These are phyloP conservation scores for Fraxinus sp. DNA, from an alignment of 305 asterid genomes.

Conservation along the genomic window DNA sequence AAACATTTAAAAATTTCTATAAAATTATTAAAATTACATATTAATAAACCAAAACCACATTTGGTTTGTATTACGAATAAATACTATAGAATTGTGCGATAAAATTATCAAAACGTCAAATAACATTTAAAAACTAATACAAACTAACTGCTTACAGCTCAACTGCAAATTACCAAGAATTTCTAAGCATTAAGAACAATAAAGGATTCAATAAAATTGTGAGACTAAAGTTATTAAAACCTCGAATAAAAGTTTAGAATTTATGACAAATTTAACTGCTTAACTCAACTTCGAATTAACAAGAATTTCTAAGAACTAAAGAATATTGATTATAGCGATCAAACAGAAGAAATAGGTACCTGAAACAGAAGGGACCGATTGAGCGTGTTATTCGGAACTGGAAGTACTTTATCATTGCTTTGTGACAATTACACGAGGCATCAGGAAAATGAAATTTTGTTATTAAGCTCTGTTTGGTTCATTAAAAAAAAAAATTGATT, in stretches of 20 bases:
- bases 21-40: neutral
- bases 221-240: neutral
- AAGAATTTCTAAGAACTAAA: neutral
- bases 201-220: neutral
- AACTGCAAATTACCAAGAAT: neutral
- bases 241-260: neutral
- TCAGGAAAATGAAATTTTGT: neutral
- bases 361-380: neutral
- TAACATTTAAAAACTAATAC: neutral
- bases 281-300: neutral
- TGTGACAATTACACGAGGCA: neutral
- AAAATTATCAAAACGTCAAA: neutral
- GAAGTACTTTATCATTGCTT: neutral
- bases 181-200: neutral
- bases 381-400: neutral
- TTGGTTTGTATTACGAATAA: neutral
- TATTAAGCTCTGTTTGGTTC: neutral
- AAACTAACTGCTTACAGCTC: neutral
- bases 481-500: neutral
- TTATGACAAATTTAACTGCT: neutral
- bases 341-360: neutral
- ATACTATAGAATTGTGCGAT: neutral
- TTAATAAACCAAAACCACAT: neutral
- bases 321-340: neutral
- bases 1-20: neutral